Percentiles rank a stretch among this genome's conserved stretches.
phyloP scores from a whole-genome alignment of 805 yeast genomes.

The Millerozyma miso region DNA sequence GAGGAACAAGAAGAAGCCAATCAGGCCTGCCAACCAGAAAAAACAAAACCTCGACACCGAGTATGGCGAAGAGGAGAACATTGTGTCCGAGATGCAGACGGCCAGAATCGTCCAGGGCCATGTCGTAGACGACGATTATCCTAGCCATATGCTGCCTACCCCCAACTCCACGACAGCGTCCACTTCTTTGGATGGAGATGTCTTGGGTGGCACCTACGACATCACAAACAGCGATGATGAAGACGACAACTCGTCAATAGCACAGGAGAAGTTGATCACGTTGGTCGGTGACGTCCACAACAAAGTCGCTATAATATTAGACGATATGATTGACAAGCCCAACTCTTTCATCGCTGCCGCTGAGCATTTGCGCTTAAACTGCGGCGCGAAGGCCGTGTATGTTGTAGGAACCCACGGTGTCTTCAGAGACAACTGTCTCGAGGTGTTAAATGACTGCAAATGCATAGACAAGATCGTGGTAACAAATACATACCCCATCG shows the following conservation, averaged over 20 bases:
- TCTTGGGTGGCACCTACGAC: slow-evolving; percentile 77
- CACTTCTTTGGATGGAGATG: slow-evolving; percentile 39
- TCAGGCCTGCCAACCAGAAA: slow-evolving; percentile 22
- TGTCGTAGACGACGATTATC: slow-evolving; percentile 84
- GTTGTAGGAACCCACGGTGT: slow-evolving; percentile 95
- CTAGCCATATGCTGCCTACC: slow-evolving; percentile 12
- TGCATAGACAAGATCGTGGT: slow-evolving; percentile 90
- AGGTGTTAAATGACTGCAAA: slow-evolving; percentile 67
- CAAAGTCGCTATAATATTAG: slow-evolving; percentile 88
- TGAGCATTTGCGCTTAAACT: slow-evolving; percentile 90
- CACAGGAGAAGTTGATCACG: slow-evolving; percentile 84
- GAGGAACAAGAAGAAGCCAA: slow-evolving; percentile 40
- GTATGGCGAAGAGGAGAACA: slow-evolving; percentile 62
- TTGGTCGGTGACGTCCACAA: slow-evolving; percentile 93
- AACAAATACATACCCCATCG: slow-evolving; percentile 92
- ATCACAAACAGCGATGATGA: slow-evolving; percentile 78
- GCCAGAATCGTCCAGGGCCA: slow-evolving; percentile 97
- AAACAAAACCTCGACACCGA: slow-evolving; percentile 27
- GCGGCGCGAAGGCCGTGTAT: slow-evolving; percentile 91
- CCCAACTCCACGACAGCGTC: slow-evolving; percentile 4
- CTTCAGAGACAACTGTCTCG: slow-evolving; percentile 83
- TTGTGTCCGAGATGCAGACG: slow-evolving; percentile 81
- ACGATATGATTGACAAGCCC: slow-evolving; percentile 97
- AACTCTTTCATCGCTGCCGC: slow-evolving; percentile 95
- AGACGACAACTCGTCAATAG: slow-evolving; percentile 61